A percentile compares a stretch with the other conserved stretches of the same genome.
Evolutionary conservation across 225 moss, liverwort and hornwort species (phyloP).

Genomic region (Takakia lepidozioides): DNA sequence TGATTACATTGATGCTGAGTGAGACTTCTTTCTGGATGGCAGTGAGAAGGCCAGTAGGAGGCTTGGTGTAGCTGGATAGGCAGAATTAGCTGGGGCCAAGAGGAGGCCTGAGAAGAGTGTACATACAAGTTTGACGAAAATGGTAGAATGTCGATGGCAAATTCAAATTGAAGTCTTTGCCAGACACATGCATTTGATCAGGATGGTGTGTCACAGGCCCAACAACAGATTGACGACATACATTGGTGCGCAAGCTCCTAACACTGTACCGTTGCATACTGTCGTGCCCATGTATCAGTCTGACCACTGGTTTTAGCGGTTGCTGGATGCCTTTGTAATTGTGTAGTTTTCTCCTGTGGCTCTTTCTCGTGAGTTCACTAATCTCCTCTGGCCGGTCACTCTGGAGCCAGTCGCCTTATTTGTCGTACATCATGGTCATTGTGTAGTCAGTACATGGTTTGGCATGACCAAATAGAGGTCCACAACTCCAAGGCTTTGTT

Average conservation of each 20-base stretch:
- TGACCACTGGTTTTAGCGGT: no score
- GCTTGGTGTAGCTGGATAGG: constrained; percentile 24
- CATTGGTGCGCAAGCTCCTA: constrained; percentile 5
- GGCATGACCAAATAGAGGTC: no score
- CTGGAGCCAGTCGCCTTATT: no score
- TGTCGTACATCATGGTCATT: no score
- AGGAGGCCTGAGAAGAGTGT: constrained; percentile 52
- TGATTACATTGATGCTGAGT: constrained; percentile 11
- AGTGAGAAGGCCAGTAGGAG: constrained; percentile 6
- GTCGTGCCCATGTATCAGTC: constrained; percentile 10
- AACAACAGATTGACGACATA: constrained; percentile 5
- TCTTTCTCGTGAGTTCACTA: no score
- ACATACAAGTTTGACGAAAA: constrained; percentile 58
- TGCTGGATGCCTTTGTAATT: no score
- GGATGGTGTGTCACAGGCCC: constrained; percentile 14
- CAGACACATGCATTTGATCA: constrained; percentile 5
- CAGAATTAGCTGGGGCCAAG: constrained; percentile 22
- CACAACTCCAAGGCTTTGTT: no score
- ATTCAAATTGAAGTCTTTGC: constrained; percentile 16
- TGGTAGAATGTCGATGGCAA: constrained; percentile 26
- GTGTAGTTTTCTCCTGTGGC: no score
- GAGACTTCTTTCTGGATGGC: constrained; percentile 17
- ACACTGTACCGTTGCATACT: constrained; percentile 1
- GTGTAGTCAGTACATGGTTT: no score
- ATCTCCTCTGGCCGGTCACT: no score